A percentile compares a stretch with the other conserved stretches of the same genome.
Conservation (phyloP, 1,284 basidiomycete genomes). For the Fomitopsis pinicola region DNA sequence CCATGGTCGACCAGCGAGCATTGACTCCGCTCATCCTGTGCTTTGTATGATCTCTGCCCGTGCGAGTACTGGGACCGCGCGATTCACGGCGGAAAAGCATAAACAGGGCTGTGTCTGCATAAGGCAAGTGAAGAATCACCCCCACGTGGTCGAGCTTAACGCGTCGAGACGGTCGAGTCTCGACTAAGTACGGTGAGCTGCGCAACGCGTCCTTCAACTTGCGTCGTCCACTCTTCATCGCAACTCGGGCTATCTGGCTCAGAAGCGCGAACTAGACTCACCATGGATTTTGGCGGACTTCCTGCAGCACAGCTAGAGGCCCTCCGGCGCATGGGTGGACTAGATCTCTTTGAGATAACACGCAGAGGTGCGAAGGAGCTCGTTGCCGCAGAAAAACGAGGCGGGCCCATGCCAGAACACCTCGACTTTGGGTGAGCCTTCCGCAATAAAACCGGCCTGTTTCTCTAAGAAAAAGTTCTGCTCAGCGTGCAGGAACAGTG, state of each 20-base stretch:
- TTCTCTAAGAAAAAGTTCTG: background rate
- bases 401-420: background rate
- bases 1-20: too few species aligned
- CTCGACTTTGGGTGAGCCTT: background rate
- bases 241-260: too few species aligned
- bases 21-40: too few species aligned
- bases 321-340: background rate
- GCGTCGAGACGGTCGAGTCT: background rate
- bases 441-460: background rate
- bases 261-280: background rate
- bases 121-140: background rate
- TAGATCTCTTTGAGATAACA: background rate
- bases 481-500: conserved; percentile 16
- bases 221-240: background rate
- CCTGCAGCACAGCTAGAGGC: background rate
- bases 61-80: too few species aligned
- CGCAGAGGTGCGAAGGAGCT: background rate
- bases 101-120: background rate
- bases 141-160: background rate
- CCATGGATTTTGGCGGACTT: background rate
- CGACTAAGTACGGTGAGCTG: too few species aligned
- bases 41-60: too few species aligned
- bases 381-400: background rate
- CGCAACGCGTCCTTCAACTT: background rate
- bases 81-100: too few species aligned